phyloP scores from a whole-genome alignment of 2,329 filamentous ascomycete species.

The Thelonectria olida region DNA sequence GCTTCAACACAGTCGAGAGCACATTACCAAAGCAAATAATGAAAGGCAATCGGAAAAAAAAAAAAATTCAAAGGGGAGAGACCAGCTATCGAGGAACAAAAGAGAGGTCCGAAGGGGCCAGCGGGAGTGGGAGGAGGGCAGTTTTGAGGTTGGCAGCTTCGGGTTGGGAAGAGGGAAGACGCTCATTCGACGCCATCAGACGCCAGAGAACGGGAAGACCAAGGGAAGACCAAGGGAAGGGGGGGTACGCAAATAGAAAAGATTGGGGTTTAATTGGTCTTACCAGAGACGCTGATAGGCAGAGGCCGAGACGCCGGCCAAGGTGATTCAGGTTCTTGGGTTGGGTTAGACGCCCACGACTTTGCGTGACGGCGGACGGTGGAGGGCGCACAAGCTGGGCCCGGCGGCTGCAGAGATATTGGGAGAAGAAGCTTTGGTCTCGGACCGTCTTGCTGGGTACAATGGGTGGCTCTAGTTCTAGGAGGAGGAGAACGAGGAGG shows the following conservation, averaged over 20 bases:
- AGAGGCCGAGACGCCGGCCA: slow-evolving; percentile 32
- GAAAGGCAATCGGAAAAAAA: slow-evolving; percentile 48
- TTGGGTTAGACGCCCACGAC: slow-evolving; percentile 40
- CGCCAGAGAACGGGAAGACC: slow-evolving; percentile 45
- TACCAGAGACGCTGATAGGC: slow-evolving; percentile 43
- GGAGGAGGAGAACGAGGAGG: neutral
- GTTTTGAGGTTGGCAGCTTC: slow-evolving; percentile 58
- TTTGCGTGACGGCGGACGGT: slow-evolving; percentile 18
- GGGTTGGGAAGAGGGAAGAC: slow-evolving; percentile 35
- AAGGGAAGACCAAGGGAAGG: slow-evolving; percentile 16
- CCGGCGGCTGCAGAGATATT: slow-evolving; percentile 25
- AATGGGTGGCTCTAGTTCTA: neutral
- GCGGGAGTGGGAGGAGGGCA: slow-evolving; percentile 53
- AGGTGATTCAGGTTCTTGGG: slow-evolving; percentile 31
- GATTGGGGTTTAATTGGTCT: slow-evolving; percentile 30
- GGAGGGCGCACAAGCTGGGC: slow-evolving; percentile 21
- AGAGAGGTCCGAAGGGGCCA: slow-evolving; percentile 46
- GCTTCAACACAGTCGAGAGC: slow-evolving; percentile 41
- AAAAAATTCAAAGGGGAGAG: slow-evolving; percentile 49
- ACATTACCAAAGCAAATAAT: slow-evolving; percentile 35
- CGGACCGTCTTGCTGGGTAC: too few species aligned
- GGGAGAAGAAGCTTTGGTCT: slow-evolving; percentile 4
- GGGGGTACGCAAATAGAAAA: slow-evolving; percentile 38
- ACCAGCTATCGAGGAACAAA: slow-evolving; percentile 64
- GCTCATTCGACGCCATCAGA: slow-evolving; percentile 49